Conservation (phyloP, 75 land plant species). For the Chamaecyparis obtusa region DNA sequence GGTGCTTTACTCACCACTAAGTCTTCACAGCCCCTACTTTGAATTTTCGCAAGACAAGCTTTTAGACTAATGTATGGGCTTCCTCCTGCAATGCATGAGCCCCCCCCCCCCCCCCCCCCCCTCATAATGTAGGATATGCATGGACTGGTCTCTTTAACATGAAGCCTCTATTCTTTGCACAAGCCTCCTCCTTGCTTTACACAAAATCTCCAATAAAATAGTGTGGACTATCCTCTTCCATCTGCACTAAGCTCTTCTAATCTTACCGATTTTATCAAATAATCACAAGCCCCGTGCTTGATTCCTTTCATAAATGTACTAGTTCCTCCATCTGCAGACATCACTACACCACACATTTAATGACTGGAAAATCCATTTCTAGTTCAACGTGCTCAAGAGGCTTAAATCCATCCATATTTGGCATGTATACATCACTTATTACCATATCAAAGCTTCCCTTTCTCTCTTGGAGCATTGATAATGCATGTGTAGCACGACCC, state of each 20-base stretch:
- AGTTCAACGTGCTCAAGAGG: constrained; percentile 81
- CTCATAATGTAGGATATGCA: too few species aligned
- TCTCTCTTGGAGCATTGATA: constrained; percentile 44
- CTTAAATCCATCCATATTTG: constrained; percentile 91
- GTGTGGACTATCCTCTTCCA: too few species aligned
- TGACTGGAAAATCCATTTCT: constrained; percentile 93
- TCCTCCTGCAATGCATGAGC: too few species aligned
- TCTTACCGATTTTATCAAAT: constrained; percentile 56
- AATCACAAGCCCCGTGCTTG: constrained; percentile 68
- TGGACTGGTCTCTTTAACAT: too few species aligned
- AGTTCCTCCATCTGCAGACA: constrained; percentile 62
- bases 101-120: too few species aligned
- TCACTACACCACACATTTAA: constrained; percentile 48
- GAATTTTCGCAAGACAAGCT: too few species aligned
- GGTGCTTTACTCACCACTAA: too few species aligned
- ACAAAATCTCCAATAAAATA: too few species aligned
- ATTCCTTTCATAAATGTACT: constrained; percentile 64
- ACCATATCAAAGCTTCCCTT: constrained; percentile 66
- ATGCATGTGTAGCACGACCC: constrained; percentile 33
- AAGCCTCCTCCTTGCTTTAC: too few species aligned
- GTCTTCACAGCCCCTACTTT: too few species aligned
- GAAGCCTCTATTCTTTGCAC: too few species aligned
- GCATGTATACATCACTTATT: constrained; percentile 84
- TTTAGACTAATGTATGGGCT: too few species aligned
- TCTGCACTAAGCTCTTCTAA: constrained; percentile 58